phyloP scores from a whole-genome alignment of 257 asterid genomes.

The Solanum paucissectum region DNA sequence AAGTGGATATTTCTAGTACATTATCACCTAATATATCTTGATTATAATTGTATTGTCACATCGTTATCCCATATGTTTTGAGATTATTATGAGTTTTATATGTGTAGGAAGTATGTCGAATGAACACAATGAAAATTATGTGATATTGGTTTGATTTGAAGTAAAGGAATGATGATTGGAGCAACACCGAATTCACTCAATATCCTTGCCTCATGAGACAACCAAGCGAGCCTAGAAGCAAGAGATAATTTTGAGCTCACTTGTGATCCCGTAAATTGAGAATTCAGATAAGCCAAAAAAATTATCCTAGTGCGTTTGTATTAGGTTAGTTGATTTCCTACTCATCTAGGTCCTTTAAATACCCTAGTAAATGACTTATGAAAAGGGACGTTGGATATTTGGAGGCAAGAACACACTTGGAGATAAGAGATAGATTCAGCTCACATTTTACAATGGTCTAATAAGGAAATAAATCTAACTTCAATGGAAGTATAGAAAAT shows the following conservation, averaged over 20 bases:
- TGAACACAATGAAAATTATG: no score
- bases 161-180: neutral
- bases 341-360: neutral
- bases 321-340: neutral
- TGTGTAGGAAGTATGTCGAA: neutral
- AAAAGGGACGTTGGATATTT: no score
- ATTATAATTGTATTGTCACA: neutral
- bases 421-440: neutral
- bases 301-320: neutral
- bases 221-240: neutral
- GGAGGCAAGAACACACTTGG: neutral
- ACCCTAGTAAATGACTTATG: neutral
- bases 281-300: no score
- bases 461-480: no score
- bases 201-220: neutral
- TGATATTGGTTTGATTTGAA: neutral
- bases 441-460: no score
- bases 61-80: no score
- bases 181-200: neutral
- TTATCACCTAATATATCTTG: neutral
- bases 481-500: no score
- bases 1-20: neutral
- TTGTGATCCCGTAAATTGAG: neutral
- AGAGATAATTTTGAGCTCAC: neutral
- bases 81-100: no score